These are phyloP conservation scores for Saccharomycopsis oosterbeekiorum DNA, from an alignment of 805 yeast genomes.

Conservation along the genomic window DNA sequence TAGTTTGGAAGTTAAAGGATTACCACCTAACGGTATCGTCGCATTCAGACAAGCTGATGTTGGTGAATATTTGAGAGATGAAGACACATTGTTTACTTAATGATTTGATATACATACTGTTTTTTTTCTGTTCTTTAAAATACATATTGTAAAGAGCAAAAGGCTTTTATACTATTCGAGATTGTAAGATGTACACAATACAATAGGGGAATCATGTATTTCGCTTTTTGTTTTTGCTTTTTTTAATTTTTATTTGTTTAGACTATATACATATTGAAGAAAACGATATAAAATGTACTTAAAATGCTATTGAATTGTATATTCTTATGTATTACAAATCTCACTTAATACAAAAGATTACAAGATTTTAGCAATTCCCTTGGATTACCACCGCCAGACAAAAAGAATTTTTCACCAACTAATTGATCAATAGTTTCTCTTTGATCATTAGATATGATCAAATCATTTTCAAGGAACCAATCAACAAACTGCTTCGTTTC, in stretches of 20 bases:
- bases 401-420: constrained; percentile 39
- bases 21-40: constrained; percentile 90
- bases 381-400: constrained; percentile 62
- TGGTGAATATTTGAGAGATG: constrained; percentile 96
- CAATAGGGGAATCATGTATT: too few species aligned
- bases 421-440: constrained; percentile 22
- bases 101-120: not conserved
- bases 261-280: not conserved
- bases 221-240: too few species aligned
- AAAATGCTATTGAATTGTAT: not conserved
- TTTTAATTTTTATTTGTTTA: too few species aligned
- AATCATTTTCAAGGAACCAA: constrained; percentile 32
- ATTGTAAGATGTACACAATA: not conserved
- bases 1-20: constrained; percentile 74
- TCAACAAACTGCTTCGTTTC: constrained; percentile 37
- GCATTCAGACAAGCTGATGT: constrained; percentile 96
- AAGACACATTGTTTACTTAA: constrained; percentile 86
- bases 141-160: not conserved
- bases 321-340: constrained; percentile 3
- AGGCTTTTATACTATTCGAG: not conserved
- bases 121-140: not conserved
- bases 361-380: constrained; percentile 37
- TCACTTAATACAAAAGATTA: constrained; percentile 23
- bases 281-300: too few species aligned
- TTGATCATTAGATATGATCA: constrained; percentile 26